Percentiles rank a stretch among this genome's conserved stretches.
phyloP scores from a whole-genome alignment of 169 alveolate genomes.

The Besnoitia besnoiti region DNA sequence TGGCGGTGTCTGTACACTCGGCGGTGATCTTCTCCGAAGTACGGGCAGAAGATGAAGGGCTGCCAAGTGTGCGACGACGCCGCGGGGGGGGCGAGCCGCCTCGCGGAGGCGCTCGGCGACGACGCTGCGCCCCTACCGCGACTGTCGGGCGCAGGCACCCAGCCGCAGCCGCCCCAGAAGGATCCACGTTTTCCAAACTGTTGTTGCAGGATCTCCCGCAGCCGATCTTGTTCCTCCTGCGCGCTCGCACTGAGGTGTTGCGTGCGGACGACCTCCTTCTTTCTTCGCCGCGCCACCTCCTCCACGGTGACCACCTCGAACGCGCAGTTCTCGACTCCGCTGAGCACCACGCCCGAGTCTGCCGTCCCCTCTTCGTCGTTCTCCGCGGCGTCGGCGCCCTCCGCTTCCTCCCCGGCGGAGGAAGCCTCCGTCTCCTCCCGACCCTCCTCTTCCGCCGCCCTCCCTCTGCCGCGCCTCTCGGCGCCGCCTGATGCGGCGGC shows the following conservation, averaged over 20 bases:
- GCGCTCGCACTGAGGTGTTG: not conserved
- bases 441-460: not conserved
- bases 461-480: not conserved
- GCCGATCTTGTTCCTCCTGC: not conserved
- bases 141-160: not conserved
- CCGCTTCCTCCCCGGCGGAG: not conserved
- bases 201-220: not conserved
- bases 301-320: conserved; percentile 9
- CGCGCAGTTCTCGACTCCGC: conserved; percentile 11
- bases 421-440: not conserved
- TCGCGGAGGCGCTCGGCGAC: not conserved
- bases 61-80: not conserved
- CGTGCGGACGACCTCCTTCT: not conserved
- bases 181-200: not conserved
- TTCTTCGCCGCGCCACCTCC: conserved; percentile 1
- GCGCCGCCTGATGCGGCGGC: too few species aligned
- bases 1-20: not conserved
- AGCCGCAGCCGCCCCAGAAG: conserved; percentile 30
- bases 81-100: not conserved
- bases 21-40: not conserved
- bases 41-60: conserved; percentile 27
- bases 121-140: not conserved
- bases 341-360: not conserved
- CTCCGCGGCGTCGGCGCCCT: not conserved
- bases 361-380: not conserved